Conservation (phyloP, 345 rosid genomes). For the Arabis hirsuta region DNA sequence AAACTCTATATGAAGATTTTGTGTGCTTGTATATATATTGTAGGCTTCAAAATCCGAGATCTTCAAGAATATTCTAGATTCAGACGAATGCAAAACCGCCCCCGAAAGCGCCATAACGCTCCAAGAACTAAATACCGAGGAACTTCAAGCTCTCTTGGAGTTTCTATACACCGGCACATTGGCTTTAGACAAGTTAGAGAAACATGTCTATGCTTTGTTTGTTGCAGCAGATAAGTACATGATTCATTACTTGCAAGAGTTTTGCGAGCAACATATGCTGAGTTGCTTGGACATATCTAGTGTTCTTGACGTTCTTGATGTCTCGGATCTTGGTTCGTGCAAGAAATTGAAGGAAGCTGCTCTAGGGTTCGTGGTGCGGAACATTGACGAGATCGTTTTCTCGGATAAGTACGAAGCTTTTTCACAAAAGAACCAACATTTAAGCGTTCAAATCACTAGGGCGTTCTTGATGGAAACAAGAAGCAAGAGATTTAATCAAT, state of each 20-base stretch:
- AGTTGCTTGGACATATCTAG: slow-evolving; percentile 50
- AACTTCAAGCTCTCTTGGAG: slow-evolving; percentile 74
- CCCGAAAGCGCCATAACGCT: slow-evolving; percentile 56
- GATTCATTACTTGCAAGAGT: slow-evolving; percentile 62
- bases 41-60: slow-evolving; percentile 88
- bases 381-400: slow-evolving; percentile 67
- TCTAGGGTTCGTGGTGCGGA: slow-evolving; percentile 57
- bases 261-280: slow-evolving; percentile 65
- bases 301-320: slow-evolving; percentile 67
- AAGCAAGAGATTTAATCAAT: slow-evolving; percentile 41
- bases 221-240: slow-evolving; percentile 80
- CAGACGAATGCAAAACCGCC: slow-evolving; percentile 69
- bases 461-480: slow-evolving; percentile 59
- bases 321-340: slow-evolving; percentile 60
- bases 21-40: slow-evolving; percentile 1
- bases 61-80: slow-evolving; percentile 71
- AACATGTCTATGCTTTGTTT: slow-evolving; percentile 58
- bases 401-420: slow-evolving; percentile 64
- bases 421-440: slow-evolving; percentile 58
- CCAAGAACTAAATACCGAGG: slow-evolving; percentile 62
- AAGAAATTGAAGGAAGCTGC: slow-evolving; percentile 57
- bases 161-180: slow-evolving; percentile 80
- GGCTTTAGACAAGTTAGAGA: slow-evolving; percentile 52
- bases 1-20: neutral
- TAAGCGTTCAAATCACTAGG: slow-evolving; percentile 71